These are phyloP conservation scores for Lunularia cruciata DNA, from an alignment of 225 moss, liverwort and hornwort species.

Conservation along the genomic window DNA sequence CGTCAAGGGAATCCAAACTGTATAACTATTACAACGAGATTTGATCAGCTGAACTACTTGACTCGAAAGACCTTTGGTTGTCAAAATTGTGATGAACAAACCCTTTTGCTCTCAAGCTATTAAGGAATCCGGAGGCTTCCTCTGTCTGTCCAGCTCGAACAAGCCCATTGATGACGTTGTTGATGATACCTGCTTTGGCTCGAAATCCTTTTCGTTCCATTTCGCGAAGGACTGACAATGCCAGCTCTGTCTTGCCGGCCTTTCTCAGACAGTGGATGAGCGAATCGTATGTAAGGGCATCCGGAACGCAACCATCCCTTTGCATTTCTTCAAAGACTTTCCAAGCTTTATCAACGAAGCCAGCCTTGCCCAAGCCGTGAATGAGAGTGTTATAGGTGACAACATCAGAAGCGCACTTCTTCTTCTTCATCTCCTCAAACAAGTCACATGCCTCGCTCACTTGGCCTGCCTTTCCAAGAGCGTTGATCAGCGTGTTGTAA, in stretches of 20 bases:
- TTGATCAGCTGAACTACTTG: neutral
- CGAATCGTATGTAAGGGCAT: conserved; percentile 60
- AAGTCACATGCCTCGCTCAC: conserved; percentile 50
- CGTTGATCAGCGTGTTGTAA: conserved; percentile 74
- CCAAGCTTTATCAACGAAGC: conserved; percentile 53
- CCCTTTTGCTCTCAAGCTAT: conserved; percentile 49
- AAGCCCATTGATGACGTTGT: conserved; percentile 52
- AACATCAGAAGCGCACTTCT: conserved; percentile 65
- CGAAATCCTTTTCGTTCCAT: conserved; percentile 64
- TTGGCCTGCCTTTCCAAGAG: conserved; percentile 52
- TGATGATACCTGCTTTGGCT: conserved; percentile 45
- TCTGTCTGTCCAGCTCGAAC: conserved; percentile 51
- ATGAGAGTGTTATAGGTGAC: conserved; percentile 71
- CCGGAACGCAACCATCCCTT: conserved; percentile 58
- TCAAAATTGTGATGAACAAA: conserved; percentile 16
- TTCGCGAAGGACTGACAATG: conserved; percentile 53
- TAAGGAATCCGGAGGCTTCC: conserved; percentile 39
- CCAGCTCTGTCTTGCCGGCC: conserved; percentile 58
- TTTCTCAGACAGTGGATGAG: conserved; percentile 60
- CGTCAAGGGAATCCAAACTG: neutral
- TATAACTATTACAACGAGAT: conserved; percentile 12
- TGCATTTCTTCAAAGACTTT: conserved; percentile 72
- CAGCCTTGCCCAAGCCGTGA: conserved; percentile 60
- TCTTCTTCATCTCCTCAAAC: conserved; percentile 72
- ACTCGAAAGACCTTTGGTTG: neutral